Percentiles rank a stretch among this genome's conserved stretches.
phyloP scores from a whole-genome alignment of 805 yeast species.

The Barnettozyma botsteinii region DNA sequence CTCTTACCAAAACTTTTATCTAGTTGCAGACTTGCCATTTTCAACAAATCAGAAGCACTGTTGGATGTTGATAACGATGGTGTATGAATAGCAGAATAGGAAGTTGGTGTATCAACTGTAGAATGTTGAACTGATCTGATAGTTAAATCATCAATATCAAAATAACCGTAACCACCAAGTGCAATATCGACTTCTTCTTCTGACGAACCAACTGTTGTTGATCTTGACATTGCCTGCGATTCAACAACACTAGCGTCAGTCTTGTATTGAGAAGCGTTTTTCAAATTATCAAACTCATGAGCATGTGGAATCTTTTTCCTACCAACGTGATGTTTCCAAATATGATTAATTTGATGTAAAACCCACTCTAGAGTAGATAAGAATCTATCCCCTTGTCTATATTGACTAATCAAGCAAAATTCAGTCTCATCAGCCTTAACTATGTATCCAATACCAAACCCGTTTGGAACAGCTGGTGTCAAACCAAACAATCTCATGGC shows the following conservation, averaged over 20 bases:
- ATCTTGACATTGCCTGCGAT: constrained; percentile 18
- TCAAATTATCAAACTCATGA: constrained; percentile 31
- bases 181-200: constrained; percentile 27
- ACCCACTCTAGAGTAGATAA: constrained; percentile 69
- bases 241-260: constrained; percentile 2
- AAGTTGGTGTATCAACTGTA: constrained; percentile 15
- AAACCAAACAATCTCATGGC: constrained; percentile 82
- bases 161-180: constrained; percentile 77
- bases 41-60: constrained; percentile 12
- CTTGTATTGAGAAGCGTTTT: constrained; percentile 6
- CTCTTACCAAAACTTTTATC: constrained; percentile 20
- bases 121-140: constrained; percentile 48
- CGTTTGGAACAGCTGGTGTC: constrained; percentile 84
- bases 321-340: constrained; percentile 31
- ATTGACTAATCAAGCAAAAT: constrained; percentile 81
- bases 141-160: constrained; percentile 64
- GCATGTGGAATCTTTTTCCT: constrained; percentile 23
- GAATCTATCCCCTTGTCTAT: constrained; percentile 77
- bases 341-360: constrained; percentile 49
- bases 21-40: constrained; percentile 7
- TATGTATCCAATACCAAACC: constrained; percentile 90
- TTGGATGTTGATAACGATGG: constrained; percentile 17
- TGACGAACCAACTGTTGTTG: constrained; percentile 19
- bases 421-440: constrained; percentile 76
- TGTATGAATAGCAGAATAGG: constrained; percentile 9